Base-by-base conservation (phyloP, 495 filamentous ascomycete species). In the Hypoxylon perforatum region DNA sequence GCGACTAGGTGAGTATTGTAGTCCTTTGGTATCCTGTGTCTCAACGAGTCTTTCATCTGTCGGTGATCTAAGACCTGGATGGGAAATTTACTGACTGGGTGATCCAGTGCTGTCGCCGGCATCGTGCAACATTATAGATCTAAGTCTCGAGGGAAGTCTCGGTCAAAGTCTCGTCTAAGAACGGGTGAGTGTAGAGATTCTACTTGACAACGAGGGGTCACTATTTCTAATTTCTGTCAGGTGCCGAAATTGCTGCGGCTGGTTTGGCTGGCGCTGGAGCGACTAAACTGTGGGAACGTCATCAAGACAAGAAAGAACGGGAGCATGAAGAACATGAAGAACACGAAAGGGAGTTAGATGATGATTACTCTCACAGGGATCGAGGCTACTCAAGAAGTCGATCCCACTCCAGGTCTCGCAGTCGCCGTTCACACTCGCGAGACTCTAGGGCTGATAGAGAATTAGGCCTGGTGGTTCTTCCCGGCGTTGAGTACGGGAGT, bases 211-310 rank as follows among this genome's bases (percentile, higher is more conserved):
- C 17, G 35, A 15, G 7, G 4, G 17, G 14, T 9, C 33, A 58
- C 2, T 18, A 33, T 4, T 9, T 25, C 66, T 73, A 38, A 75
- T 38, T 23, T 15, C 45, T 4, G 4, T 21, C 41, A 75, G 84
- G 80, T 53, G 84, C 82, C 18, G 82, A 83, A 72, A 88, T 96
- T 39, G 86, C 86, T 12, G 92, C 88, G 12, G 90, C 92, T 12
- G 92, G 91, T 42, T 77, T 94, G 2, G 91, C 90, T 10, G 91
- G 87, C 39, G 93, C 92, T 14, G 92, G 88, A 9, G 88, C 90
- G 50, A 89, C 91, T 67, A 92, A 91, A 39, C 72, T 96, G 12
- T 96, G 93, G 73, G 92, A 97, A 78, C 89, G 84, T 62, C 83
- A 86, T 23, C 89, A 92, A 75, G 86, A 85, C 18, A 87, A 85